phyloP scores from a whole-genome alignment of 148 eudicot species.

The Cornus florida region DNA sequence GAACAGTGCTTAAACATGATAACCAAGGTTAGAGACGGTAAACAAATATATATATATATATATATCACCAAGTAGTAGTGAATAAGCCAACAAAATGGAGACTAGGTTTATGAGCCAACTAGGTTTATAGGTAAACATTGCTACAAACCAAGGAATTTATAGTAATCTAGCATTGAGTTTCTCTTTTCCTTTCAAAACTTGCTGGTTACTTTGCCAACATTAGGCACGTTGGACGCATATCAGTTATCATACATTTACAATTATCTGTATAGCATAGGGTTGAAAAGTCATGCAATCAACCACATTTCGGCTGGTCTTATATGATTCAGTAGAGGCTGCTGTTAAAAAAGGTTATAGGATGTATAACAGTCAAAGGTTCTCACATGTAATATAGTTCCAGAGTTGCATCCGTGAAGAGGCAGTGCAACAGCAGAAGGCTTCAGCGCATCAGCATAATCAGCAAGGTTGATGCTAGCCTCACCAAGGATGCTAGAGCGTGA shows the following conservation, averaged over 20 bases:
- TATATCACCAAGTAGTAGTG: no score
- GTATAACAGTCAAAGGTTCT: conserved; percentile 24
- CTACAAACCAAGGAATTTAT: background rate
- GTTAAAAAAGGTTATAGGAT: background rate
- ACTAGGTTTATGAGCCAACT: background rate
- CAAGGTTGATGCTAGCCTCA: conserved; percentile 92
- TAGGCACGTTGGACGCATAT: background rate
- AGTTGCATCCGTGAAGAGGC: conserved; percentile 86
- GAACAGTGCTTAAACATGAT: background rate
- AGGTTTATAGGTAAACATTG: no score
- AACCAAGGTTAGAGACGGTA: background rate
- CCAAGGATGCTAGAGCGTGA: conserved; percentile 91
- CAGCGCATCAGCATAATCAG: conserved; percentile 83
- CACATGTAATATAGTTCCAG: conserved; percentile 87
- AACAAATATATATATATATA: no score
- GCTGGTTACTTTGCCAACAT: background rate
- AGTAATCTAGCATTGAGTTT: conserved; percentile 6
- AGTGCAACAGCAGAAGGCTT: conserved; percentile 68
- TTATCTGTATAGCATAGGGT: background rate
- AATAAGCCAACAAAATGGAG: conserved; percentile 9
- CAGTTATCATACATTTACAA: background rate
- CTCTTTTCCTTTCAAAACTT: background rate
- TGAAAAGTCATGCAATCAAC: background rate
- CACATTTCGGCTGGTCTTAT: conserved; percentile 1
- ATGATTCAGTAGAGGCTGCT: background rate